Conservation (phyloP, 1,284 basidiomycete species). For the Agroathelia rolfsii region DNA sequence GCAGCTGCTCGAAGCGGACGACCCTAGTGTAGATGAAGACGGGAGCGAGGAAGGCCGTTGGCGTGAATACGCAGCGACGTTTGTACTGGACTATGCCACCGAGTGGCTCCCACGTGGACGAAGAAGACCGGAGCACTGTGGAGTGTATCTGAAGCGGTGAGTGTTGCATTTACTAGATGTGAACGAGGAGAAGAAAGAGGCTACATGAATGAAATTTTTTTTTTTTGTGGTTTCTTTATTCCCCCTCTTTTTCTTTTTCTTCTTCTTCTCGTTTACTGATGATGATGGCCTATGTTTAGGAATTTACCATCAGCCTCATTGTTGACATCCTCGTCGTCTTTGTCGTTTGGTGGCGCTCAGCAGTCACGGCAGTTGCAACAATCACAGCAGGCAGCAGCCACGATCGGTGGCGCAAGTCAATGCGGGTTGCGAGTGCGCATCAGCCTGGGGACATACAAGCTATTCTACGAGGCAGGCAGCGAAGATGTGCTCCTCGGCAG, state of each 20-base stretch:
- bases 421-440: conserved; percentile 50
- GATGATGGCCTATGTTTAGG: no score
- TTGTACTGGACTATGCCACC: conserved; percentile 61
- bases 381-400: conserved; percentile 18
- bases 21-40: conserved; percentile 61
- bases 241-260: no score
- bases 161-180: no score
- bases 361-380: conserved; percentile 21
- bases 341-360: no score
- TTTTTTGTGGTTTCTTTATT: no score
- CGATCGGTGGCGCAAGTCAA: conserved; percentile 11
- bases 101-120: conserved; percentile 60
- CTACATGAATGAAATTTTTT: conserved; percentile 28
- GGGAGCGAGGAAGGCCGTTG: conserved; percentile 46
- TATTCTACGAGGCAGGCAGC: conserved; percentile 60
- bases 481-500: conserved; percentile 42
- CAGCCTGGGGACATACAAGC: conserved; percentile 55
- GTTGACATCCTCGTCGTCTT: no score
- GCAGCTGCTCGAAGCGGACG: conserved; percentile 71
- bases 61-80: conserved; percentile 85
- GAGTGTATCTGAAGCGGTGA: conserved; percentile 39
- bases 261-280: no score
- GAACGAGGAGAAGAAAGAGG: no score
- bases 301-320: no score
- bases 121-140: conserved; percentile 31